These are phyloP conservation scores for Starmera quercuum DNA, from an alignment of 805 yeast genomes.

Conservation along the genomic window DNA sequence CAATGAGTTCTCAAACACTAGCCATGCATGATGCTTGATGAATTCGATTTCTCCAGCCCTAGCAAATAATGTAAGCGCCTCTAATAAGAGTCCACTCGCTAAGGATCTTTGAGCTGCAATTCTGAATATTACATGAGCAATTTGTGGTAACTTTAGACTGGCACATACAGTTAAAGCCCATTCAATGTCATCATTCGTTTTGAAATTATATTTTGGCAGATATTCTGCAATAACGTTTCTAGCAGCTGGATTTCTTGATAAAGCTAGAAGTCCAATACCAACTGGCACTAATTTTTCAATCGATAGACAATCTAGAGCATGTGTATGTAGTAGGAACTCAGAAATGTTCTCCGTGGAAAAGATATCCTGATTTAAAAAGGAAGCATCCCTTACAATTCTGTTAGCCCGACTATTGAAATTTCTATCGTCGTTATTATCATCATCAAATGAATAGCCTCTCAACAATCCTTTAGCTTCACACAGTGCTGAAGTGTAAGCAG, in stretches of 20 bases:
- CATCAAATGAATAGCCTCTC: slow-evolving; percentile 27
- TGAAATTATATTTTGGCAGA: slow-evolving; percentile 52
- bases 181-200: slow-evolving; percentile 69
- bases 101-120: slow-evolving; percentile 21
- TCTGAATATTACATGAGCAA: slow-evolving; percentile 46
- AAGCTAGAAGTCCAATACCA: slow-evolving; percentile 57
- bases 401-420: too few species aligned
- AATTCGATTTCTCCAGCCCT: slow-evolving; percentile 51
- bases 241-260: slow-evolving; percentile 36
- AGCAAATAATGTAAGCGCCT: slow-evolving; percentile 57
- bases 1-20: slow-evolving; percentile 53
- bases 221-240: slow-evolving; percentile 44
- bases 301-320: slow-evolving; percentile 47
- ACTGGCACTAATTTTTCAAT: slow-evolving; percentile 51
- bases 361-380: slow-evolving; percentile 19
- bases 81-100: slow-evolving; percentile 30
- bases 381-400: background rate
- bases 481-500: slow-evolving; percentile 53
- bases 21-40: slow-evolving; percentile 47
- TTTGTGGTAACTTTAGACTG: slow-evolving; percentile 48
- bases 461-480: slow-evolving; percentile 60
- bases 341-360: slow-evolving; percentile 34
- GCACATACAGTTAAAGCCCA: slow-evolving; percentile 75
- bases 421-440: slow-evolving; percentile 8
- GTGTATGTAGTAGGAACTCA: slow-evolving; percentile 46